These are phyloP conservation scores for Cucurbita argyrosperma DNA, from an alignment of 306 rosid genomes.

Conservation along the genomic window DNA sequence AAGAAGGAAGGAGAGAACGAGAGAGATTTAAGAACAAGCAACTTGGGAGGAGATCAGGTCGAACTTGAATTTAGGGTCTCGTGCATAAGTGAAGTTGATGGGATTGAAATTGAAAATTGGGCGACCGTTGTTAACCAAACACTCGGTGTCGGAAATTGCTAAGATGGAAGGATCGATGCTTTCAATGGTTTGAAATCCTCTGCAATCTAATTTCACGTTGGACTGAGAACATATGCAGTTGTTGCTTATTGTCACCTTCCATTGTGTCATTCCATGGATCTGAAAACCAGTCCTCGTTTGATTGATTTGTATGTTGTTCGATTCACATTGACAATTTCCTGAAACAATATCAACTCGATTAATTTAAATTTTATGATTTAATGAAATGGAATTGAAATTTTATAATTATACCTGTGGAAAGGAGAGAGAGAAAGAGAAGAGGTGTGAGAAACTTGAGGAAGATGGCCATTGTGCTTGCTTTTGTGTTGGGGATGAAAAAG, in stretches of 20 bases:
- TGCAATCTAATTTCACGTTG: conserved; percentile 10
- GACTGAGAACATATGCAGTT: conserved; percentile 15
- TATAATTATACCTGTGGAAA: background rate
- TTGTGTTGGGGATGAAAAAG: background rate
- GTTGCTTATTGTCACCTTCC: conserved; percentile 19
- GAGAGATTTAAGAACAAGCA: conserved; percentile 8
- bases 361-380: too few relatives aligned
- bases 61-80: background rate
- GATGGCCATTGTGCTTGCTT: background rate
- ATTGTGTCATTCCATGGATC: conserved; percentile 15
- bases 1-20: too few relatives aligned
- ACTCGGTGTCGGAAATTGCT: background rate
- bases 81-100: conserved; percentile 13
- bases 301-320: background rate
- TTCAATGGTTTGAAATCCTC: conserved; percentile 12
- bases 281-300: conserved; percentile 15
- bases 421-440: background rate
- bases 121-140: conserved; percentile 21
- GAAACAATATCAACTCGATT: background rate
- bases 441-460: background rate
- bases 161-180: conserved; percentile 18
- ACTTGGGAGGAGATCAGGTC: conserved; percentile 3
- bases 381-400: background rate
- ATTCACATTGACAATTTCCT: conserved; percentile 18
- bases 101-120: background rate